Evolutionary conservation across 2,329 filamentous ascomycete species (phyloP), one percentile per base, ranked within the genome.

Genomic region (Ceratocystis cubensis): DNA sequence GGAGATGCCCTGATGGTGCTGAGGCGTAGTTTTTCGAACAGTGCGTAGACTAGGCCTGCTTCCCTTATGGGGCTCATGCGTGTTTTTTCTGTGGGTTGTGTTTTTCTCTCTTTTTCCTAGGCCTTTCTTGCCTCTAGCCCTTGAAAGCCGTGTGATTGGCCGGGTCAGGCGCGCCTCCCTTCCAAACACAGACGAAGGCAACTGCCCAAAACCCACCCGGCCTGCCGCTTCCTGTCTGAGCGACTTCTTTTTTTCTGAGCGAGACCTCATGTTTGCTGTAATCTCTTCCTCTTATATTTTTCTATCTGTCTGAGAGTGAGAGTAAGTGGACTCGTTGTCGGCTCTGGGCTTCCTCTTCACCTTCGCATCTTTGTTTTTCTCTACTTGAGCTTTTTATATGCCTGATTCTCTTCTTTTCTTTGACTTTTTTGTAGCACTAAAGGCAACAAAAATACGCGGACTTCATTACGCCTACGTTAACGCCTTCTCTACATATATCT

Each of bases 81-180:
- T 67, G 63, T 67, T 67, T 67, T 56, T 57, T 44, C 30, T 53
- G 30, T 30, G 46, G n/a, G 46, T 41, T 48, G 45, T 48, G 45
- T 28, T 53, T 63, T 28, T 57, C 56, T 44, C 17, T 64, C n/a
- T 10, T 25, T 56, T 6, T 20, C 25, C 25, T 10, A 33, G 28
- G 53, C 66, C 17, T 59, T 61, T 22, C 20, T 22, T 22, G 41
- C 61, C 20, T 22, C 20, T 22, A 3, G 41, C 61, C 28, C 25
- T 13, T 22, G 41, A 30, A 41, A 37, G 46, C 44, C 37, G 37
- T 59, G 61, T 67, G 65, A 67, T 67, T 67, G 65, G 65, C 62
- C 62, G 63, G 50, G 10, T 41, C 61, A 66, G 65, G 65, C 65
- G 65, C 61, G 65, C 50, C 65, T 67, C 63, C 44, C 53, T 57